Percentiles rank a stretch among this genome's conserved stretches.
Evolutionary conservation across 148 eudicot species (phyloP).

Genomic region (Pharnaceum exiguum): DNA sequence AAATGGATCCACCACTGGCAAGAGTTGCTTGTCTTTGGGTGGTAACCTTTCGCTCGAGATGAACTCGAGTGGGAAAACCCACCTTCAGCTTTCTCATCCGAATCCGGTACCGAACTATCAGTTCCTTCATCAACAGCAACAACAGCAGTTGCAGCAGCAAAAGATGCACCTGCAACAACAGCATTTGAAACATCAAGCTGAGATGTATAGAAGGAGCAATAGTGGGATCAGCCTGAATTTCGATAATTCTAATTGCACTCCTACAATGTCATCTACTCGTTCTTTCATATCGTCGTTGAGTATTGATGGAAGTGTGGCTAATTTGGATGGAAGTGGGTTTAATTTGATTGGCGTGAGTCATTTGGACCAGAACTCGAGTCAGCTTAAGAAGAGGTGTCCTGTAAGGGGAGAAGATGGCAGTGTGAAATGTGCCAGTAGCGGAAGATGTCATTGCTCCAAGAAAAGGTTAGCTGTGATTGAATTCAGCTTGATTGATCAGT

Average conservation of each 20-base stretch:
- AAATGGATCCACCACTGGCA: constrained; percentile 41
- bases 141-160: constrained; percentile 36
- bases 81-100: constrained; percentile 40
- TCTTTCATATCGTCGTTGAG: constrained; percentile 86
- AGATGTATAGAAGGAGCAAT: constrained; percentile 50
- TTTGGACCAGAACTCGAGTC: constrained; percentile 49
- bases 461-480: constrained; percentile 49
- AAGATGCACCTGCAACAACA: constrained; percentile 41
- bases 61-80: constrained; percentile 40
- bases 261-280: constrained; percentile 71
- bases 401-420: constrained; percentile 68
- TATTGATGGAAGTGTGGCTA: constrained; percentile 72
- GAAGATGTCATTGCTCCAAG: constrained; percentile 90
- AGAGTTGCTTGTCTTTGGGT: constrained; percentile 49
- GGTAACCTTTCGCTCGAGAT: constrained; percentile 38
- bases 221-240: constrained; percentile 69
- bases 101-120: constrained; percentile 25
- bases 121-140: constrained; percentile 23
- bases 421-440: constrained; percentile 59
- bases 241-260: constrained; percentile 57
- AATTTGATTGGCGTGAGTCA: constrained; percentile 47
- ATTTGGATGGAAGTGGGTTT: constrained; percentile 52
- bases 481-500: constrained; percentile 9
- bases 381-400: constrained; percentile 52
- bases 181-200: constrained; percentile 57